Evolutionary conservation across 116 monocot genomes (phyloP).

Genomic region (Zostera marina): DNA sequence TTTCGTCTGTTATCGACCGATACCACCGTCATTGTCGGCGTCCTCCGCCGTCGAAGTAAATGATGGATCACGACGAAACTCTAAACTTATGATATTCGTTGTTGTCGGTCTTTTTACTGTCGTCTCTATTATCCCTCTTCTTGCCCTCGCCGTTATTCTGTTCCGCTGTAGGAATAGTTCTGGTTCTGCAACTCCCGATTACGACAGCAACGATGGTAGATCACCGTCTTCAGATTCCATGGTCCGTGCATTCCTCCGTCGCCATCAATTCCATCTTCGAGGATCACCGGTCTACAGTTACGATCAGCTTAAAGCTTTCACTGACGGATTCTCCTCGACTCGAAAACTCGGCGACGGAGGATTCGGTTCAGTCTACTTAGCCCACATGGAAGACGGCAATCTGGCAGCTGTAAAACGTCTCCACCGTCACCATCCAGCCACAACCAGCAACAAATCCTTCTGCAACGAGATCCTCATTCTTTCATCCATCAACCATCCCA

Average conservation of each 20-base stretch:
- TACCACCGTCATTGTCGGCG: background rate
- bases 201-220: background rate
- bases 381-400: slow-evolving; percentile 34
- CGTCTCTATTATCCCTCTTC: slow-evolving; percentile 8
- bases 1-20: slow-evolving; percentile 27
- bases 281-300: slow-evolving; percentile 38
- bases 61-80: background rate
- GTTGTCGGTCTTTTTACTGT: slow-evolving; percentile 9
- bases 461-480: slow-evolving; percentile 79
- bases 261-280: slow-evolving; percentile 21
- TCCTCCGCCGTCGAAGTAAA: background rate
- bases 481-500: slow-evolving; percentile 59
- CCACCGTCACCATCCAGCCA: slow-evolving; percentile 31
- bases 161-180: slow-evolving; percentile 10
- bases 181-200: background rate
- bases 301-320: slow-evolving; percentile 47
- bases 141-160: slow-evolving; percentile 2
- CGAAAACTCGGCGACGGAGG: slow-evolving; percentile 83
- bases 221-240: slow-evolving; percentile 6
- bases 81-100: slow-evolving; percentile 9
- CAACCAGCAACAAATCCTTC: slow-evolving; percentile 35
- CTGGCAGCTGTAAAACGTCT: slow-evolving; percentile 50
- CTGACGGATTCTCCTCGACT: slow-evolving; percentile 35
- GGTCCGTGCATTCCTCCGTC: slow-evolving; percentile 23
- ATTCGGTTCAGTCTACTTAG: slow-evolving; percentile 74